Base-by-base conservation (phyloP, 2,329 filamentous ascomycete genomes). In the Colletotrichum sp. region DNA sequence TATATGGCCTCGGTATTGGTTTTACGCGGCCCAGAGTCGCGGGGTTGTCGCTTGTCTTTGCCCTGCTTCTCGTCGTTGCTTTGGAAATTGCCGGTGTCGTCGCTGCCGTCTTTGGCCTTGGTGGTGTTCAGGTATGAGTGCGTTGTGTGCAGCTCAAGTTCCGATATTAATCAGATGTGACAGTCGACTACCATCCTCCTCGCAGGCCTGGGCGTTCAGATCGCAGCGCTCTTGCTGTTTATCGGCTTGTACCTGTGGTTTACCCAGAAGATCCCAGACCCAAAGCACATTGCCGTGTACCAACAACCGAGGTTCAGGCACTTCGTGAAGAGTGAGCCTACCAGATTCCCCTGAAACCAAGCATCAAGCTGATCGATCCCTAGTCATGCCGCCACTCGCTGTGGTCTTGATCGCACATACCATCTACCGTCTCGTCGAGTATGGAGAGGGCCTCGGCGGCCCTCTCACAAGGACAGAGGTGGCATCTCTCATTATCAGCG, bases 1-100 rank as follows among this genome's bases (percentile, higher is more conserved):
- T 90, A 6, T 90, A 90, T 74, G 88, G 88, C 25, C 83, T 86
- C 9, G 82, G 84, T 8, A 84, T 86, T 22, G 84, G 83, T 19
- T 81, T 84, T 3, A 78, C 85, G 67, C 82, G 77, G 12, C 86
- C 86, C 1, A 75, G 84, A 1, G 80, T 84, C 59, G 79, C 84
- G 12, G 84, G 80, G 1, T 74, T 86, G 15, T 71, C 83, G 32
- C 84, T 88, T 68, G 79, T 82, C 63, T 75, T 71, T 13, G 77
- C 79, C 15, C 75, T 87, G 28, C 79, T 83, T 44, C 78, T 82
- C 60, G 79, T 87, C 76, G 82, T 82, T 57, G 65, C 78, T 77
- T 79, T 84, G 75, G 74, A 83, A 36, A 79, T 80, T 3, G 71
- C 74, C 19, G 74, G 76, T 27, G 60, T 77, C 36, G 79, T 87